These are phyloP conservation scores for Mycogone perniciosa DNA, from an alignment of 2,329 filamentous ascomycete genomes.

Conservation along the genomic window DNA sequence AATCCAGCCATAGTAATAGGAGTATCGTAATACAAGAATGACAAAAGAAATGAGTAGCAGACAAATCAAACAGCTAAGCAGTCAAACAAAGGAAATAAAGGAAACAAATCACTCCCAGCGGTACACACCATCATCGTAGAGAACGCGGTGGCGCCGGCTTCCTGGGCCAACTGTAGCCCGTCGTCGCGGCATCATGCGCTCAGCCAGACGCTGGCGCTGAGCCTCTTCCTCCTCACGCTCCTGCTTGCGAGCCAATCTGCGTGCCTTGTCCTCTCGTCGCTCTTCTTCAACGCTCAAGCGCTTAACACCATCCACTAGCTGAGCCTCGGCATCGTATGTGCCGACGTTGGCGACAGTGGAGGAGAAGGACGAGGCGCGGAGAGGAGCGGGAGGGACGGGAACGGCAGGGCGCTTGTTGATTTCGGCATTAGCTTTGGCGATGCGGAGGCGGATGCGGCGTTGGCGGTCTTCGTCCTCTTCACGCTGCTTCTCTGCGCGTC, in stretches of 20 bases:
- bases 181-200: slow-evolving; percentile 35
- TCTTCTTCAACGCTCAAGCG: slow-evolving; percentile 27
- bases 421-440: slow-evolving; percentile 36
- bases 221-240: slow-evolving; percentile 31
- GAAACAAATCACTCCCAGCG: slow-evolving; percentile 30
- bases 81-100: neutral
- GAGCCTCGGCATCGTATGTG: slow-evolving; percentile 19
- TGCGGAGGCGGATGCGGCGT: slow-evolving; percentile 25
- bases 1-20: too few species aligned
- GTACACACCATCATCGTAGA: slow-evolving; percentile 35
- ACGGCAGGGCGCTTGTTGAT: slow-evolving; percentile 34
- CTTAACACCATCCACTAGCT: slow-evolving; percentile 29
- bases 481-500: slow-evolving; percentile 18
- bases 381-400: slow-evolving; percentile 20
- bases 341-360: slow-evolving; percentile 18
- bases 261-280: slow-evolving; percentile 27
- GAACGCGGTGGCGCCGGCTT: slow-evolving; percentile 29
- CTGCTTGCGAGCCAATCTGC: slow-evolving; percentile 18
- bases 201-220: slow-evolving; percentile 32
- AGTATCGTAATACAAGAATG: neutral
- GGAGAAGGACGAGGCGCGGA: slow-evolving; percentile 19
- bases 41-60: neutral
- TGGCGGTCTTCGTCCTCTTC: slow-evolving; percentile 24
- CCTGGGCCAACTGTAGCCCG: slow-evolving; percentile 31
- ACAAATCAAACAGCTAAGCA: neutral